Base-by-base conservation (phyloP, 495 filamentous ascomycete genomes). In the Aspergillus funiculosus region DNA sequence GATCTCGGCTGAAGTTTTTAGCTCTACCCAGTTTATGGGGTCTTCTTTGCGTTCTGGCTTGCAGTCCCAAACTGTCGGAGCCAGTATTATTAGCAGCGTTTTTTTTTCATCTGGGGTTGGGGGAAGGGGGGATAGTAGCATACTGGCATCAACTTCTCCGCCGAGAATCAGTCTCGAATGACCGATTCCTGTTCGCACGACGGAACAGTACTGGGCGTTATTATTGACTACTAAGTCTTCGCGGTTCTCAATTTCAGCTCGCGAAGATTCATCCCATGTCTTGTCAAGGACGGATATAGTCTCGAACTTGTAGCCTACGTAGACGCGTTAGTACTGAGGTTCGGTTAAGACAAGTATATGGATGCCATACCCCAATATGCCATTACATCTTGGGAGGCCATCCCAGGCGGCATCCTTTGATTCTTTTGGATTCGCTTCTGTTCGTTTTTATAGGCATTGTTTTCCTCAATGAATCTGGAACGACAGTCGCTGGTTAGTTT, bases 81-180 rank as follows among this genome's bases (percentile, higher is more conserved):
- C 20, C 29, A 35, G 35, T 14, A 50, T 48, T 36, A 14, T 39
- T 27, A 39, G 37, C 25, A 14, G 10, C 9, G 8, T 4, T 2
- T 6, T 14, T 37, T 11, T 24, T 25, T 5, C 5, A 14, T 34
- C n/a, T 34, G 5, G 9, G 2, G 5, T 14, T 34, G 6, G 3
- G 15, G 30, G 30, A 34, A 41, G 22, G 6, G 3, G 15, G 30
- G 30, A 34, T 39, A 21, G 18, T 29, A 19, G 67, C 78, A 46
- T 76, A 85, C 86, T 74, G 1, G 86, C 87, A 67, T 99, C 92
- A 7, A 99, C 91, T 63, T 99, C 92, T 6, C 92, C 92, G n/a
- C 89, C 92, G 2, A 98, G 68, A 25, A 94, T 68, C 48, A 97
- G 56, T 10, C 71, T 72, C 0, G 75, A 68, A 39, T 78, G 79